Conservation (phyloP, 345 rosid genomes). For the Eucalyptus rudis region DNA sequence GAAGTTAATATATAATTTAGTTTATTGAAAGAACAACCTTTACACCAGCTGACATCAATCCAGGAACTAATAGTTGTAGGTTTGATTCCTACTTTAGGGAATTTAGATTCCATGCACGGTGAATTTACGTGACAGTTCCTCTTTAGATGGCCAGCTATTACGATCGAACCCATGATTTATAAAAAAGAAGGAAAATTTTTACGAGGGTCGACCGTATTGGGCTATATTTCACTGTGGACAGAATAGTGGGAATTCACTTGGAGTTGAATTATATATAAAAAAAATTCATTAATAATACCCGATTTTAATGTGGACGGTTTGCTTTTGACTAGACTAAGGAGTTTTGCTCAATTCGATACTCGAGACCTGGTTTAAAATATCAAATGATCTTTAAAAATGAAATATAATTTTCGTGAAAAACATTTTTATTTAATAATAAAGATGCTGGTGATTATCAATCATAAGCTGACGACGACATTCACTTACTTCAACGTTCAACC, state of each 20-base stretch:
- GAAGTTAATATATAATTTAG: too few species aligned
- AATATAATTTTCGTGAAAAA: not conserved
- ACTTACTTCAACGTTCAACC: not conserved
- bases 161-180: not conserved
- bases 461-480: not conserved
- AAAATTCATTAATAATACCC: not conserved
- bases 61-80: too few species aligned
- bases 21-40: too few species aligned
- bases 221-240: not conserved
- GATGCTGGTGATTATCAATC: not conserved
- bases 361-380: not conserved
- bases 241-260: not conserved
- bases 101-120: too few species aligned
- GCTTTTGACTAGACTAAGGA: too few species aligned
- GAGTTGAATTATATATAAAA: not conserved
- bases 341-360: not conserved
- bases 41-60: too few species aligned
- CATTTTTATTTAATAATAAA: not conserved
- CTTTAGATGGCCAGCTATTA: not conserved
- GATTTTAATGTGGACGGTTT: not conserved
- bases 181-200: not conserved
- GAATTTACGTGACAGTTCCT: too few species aligned
- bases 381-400: not conserved
- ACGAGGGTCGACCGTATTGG: not conserved
- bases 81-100: too few species aligned